Percentiles rank a stretch among this genome's conserved stretches.
Evolutionary conservation across 2,329 filamentous ascomycete genomes (phyloP).

Genomic region (Mariannaea elegans): DNA sequence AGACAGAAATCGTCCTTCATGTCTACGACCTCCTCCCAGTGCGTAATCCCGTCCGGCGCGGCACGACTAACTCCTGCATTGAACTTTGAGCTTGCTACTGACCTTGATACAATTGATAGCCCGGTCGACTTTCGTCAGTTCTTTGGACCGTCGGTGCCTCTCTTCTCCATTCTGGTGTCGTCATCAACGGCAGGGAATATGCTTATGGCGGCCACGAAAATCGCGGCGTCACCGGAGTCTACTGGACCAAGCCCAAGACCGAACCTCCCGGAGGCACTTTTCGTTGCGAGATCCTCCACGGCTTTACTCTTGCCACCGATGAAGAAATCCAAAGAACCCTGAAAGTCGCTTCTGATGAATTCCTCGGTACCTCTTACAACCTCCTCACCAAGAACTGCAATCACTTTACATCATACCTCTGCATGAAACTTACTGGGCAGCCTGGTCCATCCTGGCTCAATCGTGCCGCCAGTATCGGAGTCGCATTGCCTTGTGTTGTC

Average conservation of each 20-base stretch:
- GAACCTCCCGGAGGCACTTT: constrained; percentile 83
- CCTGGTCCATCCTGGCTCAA: constrained; percentile 81
- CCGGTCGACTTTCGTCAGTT: constrained; percentile 76
- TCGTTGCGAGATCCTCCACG: constrained; percentile 77
- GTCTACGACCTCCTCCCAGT: constrained; percentile 82
- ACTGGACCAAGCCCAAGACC: constrained; percentile 78
- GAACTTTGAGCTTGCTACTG: constrained; percentile 17
- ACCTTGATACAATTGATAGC: constrained; percentile 53
- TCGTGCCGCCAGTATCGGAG: constrained; percentile 82
- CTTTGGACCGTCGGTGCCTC: constrained; percentile 82
- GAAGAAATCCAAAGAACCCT: constrained; percentile 78
- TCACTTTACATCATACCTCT: constrained; percentile 84
- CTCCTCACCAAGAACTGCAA: constrained; percentile 88
- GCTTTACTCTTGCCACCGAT: constrained; percentile 75
- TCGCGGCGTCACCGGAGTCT: constrained; percentile 77
- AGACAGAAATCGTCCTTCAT: constrained; percentile 79
- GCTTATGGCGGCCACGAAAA: constrained; percentile 85
- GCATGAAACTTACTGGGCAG: constrained; percentile 74
- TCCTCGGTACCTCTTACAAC: constrained; percentile 81
- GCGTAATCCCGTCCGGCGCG: constrained; percentile 39
- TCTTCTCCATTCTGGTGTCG: constrained; percentile 83
- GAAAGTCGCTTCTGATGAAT: constrained; percentile 73
- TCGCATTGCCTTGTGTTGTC: constrained; percentile 83
- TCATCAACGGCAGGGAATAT: constrained; percentile 83
- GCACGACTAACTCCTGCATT: constrained; percentile 6